These are phyloP conservation scores for Candida arabinofermentans DNA, from an alignment of 805 yeast species.

Conservation along the genomic window DNA sequence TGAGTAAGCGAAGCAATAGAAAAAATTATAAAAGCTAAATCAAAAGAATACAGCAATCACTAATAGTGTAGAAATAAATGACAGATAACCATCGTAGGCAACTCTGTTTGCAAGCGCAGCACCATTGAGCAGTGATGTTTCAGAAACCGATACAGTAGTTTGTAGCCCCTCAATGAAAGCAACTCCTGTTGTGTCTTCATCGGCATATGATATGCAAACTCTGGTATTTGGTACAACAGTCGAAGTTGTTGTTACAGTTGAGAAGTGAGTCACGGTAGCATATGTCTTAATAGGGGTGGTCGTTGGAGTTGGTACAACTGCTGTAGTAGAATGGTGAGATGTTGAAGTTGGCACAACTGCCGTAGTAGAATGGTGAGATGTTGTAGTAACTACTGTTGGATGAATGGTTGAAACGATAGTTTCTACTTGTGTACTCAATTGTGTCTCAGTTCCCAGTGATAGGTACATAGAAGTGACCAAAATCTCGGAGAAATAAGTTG, in stretches of 20 bases:
- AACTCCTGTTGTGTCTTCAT: neutral
- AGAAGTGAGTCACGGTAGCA: neutral
- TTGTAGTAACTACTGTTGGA: neutral
- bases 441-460: conserved; percentile 3
- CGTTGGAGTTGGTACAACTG: neutral
- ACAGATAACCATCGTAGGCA: too few species aligned
- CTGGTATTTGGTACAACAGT: neutral
- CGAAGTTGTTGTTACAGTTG: neutral
- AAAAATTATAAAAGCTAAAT: too few species aligned
- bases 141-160: too few species aligned
- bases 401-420: neutral
- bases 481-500: neutral
- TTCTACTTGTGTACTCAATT: neutral
- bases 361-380: neutral
- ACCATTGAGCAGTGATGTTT: too few species aligned
- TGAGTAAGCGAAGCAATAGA: too few species aligned
- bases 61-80: too few species aligned
- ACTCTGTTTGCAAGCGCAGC: too few species aligned
- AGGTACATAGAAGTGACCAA: conserved; percentile 6
- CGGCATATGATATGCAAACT: neutral
- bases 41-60: too few species aligned
- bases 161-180: too few species aligned
- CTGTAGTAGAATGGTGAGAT: neutral
- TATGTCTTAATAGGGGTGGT: neutral
- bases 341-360: neutral